Conservation (phyloP, 2,329 filamentous ascomycete species). For the Neophaeococcomyces mojaviensis region DNA sequence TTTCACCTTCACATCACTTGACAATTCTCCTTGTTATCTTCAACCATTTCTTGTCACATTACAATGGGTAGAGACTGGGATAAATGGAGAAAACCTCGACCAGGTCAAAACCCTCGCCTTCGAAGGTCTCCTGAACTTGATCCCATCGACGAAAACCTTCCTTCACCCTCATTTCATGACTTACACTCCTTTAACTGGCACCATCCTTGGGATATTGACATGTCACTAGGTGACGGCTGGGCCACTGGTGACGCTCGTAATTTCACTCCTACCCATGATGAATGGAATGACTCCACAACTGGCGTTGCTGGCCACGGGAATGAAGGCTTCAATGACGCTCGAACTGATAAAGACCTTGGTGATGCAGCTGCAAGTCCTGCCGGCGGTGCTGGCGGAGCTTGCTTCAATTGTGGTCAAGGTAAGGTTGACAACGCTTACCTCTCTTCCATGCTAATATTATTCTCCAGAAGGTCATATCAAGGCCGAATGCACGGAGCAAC, state of each 20-base stretch:
- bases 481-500: slow-evolving; percentile 39
- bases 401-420: slow-evolving; percentile 38
- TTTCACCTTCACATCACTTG: too few relatives aligned
- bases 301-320: background rate
- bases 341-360: background rate
- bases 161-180: background rate
- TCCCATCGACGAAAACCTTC: slow-evolving; percentile 1
- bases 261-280: background rate
- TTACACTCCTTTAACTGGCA: too few relatives aligned
- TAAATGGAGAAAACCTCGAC: slow-evolving; percentile 2
- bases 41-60: background rate
- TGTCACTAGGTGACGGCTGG: background rate
- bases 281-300: slow-evolving; percentile 3
- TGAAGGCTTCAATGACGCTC: background rate
- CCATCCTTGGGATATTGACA: slow-evolving; percentile 2
- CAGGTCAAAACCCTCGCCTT: background rate
- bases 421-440: slow-evolving; percentile 4
- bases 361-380: background rate
- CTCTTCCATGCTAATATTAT: slow-evolving; percentile 6
- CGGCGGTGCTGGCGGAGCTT: slow-evolving; percentile 24
- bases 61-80: background rate
- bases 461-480: slow-evolving; percentile 32
- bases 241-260: background rate
- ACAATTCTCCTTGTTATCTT: too few relatives aligned
- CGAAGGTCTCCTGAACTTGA: too few relatives aligned